Conservation (phyloP, 371 early-diverging fungal species). For the Apophysomyces elegans region DNA sequence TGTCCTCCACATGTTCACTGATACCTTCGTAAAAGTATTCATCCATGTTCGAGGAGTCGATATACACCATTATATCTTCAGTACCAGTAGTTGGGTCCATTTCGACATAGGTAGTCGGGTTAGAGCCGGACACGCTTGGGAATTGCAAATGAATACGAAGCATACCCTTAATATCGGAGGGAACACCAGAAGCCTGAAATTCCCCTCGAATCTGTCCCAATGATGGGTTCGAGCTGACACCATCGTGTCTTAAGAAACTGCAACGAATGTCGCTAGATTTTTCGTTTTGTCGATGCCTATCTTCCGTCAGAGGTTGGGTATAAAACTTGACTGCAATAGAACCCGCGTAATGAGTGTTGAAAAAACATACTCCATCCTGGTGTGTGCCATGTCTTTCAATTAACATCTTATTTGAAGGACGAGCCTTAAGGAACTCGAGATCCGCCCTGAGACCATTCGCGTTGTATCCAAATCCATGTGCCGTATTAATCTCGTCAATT, state of each 20-base stretch:
- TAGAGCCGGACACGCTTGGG: neutral
- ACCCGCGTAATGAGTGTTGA: slow-evolving; percentile 10
- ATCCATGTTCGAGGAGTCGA: slow-evolving; percentile 13
- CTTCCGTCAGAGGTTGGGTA: neutral
- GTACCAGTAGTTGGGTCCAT: neutral
- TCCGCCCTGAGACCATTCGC: slow-evolving; percentile 8
- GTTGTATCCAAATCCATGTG: no score
- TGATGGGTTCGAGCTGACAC: slow-evolving; percentile 1
- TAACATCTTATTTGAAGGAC: slow-evolving; percentile 23
- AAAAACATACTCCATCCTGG: slow-evolving; percentile 22
- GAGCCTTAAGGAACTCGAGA: slow-evolving; percentile 22
- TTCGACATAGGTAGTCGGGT: neutral
- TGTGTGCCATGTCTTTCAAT: slow-evolving; percentile 19
- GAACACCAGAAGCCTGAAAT: slow-evolving; percentile 9
- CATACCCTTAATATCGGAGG: slow-evolving; percentile 9
- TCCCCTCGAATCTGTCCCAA: neutral
- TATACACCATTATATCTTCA: slow-evolving; percentile 19
- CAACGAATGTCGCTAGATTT: neutral
- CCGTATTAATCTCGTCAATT: no score
- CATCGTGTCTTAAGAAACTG: neutral
- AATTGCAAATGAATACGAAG: slow-evolving; percentile 16
- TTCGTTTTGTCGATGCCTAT: neutral
- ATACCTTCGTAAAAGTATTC: slow-evolving; percentile 16
- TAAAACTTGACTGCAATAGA: slow-evolving; percentile 15
- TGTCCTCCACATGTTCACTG: neutral